Evolutionary conservation across 192 early-diverging fungal species (phyloP), one percentile per base, ranked within the genome.

Genomic region (Mortierella antarctica): DNA sequence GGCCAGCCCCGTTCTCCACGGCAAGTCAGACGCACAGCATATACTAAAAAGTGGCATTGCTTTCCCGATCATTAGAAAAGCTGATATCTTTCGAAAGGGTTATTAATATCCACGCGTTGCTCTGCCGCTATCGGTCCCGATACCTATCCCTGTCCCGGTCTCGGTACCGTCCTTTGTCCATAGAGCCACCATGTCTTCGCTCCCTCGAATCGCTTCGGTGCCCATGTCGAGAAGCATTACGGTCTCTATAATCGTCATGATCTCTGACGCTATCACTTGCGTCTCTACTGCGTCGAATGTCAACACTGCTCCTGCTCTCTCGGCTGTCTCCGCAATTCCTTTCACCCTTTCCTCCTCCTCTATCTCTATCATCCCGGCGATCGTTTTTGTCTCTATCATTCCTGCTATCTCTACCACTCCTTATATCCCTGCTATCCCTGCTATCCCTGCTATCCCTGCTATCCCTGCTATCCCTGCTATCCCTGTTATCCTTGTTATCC

Each of bases 401-500:
- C 6, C 39, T 48, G 10, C 74, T 65, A 14, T 68, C 65, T 8
- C 65, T 51, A 6, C 31, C 53, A 23, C 59, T 61, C 46, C 41
- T 31, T 53, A 40, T 50, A 46, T 76, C 73, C 18, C 65, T 57
- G 41, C n/a, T 53, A 56, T 71, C 65, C 18, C 65, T 67, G 7
- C 60, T 58, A 42, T 57, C 53, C 47, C 17, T 40, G 23, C 13
- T 18, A 52, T 75, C 60, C 2, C 47, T 44, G 11, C 10, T 6
- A 8, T 51, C 48, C 3, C 62, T 31, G 0, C 41, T 58, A 23
- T 50, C 55, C 17, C 46, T 45, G 0, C 12, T 13, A 15, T 57
- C 54, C 31, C 69, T 60, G 14, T 0, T 67, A 20, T 70, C 74
- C 17, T 49, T 69, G 6, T n/a, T 41, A 46, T 55, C 55, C n/a